These are phyloP conservation scores for Alternaria consortialis DNA, from an alignment of 2,329 filamentous ascomycete species.

Conservation along the genomic window DNA sequence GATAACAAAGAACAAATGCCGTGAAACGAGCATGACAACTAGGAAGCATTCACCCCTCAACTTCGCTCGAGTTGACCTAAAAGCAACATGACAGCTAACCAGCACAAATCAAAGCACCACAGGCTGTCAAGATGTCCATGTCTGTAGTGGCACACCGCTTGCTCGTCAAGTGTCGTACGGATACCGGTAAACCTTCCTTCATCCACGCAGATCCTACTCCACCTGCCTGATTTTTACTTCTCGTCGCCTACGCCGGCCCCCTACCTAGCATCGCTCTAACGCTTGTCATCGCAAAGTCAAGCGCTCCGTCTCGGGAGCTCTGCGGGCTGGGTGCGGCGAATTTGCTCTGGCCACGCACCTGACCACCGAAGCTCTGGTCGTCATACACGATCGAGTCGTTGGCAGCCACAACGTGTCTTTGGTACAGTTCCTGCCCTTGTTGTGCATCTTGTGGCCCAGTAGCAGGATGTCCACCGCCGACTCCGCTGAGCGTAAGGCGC, in stretches of 20 bases:
- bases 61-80: not conserved
- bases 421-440: conserved; percentile 61
- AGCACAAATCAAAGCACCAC: not conserved
- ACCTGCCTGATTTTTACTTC: conserved; percentile 3
- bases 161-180: conserved; percentile 17
- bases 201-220: conserved; percentile 4
- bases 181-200: conserved; percentile 13
- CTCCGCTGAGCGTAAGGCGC: conserved; percentile 63
- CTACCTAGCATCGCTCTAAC: conserved; percentile 42
- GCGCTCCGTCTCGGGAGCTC: conserved; percentile 13
- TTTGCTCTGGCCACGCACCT: conserved; percentile 19
- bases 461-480: conserved; percentile 35
- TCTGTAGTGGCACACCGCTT: conserved; percentile 20
- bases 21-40: not conserved
- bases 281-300: conserved; percentile 34
- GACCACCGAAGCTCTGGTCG: conserved; percentile 49
- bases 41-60: not conserved
- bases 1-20: not conserved
- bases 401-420: conserved; percentile 63
- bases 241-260: conserved; percentile 31
- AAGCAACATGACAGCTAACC: not conserved
- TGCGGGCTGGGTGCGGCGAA: conserved; percentile 9
- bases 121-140: not conserved
- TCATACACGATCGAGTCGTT: conserved; percentile 65
- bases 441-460: conserved; percentile 13